Conservation (phyloP, 2,329 filamentous ascomycete genomes). For the Aschersonia sp. region DNA sequence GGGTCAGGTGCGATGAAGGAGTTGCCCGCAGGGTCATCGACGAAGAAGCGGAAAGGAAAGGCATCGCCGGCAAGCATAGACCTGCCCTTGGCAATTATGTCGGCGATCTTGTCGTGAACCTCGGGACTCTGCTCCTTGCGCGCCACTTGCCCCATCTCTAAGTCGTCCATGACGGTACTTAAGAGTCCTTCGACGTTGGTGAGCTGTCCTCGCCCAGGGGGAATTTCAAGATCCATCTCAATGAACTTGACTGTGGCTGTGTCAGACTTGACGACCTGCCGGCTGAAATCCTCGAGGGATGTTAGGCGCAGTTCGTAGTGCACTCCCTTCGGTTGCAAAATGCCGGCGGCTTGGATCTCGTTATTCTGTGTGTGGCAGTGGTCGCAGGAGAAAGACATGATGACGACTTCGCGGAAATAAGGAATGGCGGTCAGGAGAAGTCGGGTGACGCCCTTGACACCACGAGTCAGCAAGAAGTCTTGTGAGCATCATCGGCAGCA, state of each 20-base stretch:
- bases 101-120: conserved; percentile 61
- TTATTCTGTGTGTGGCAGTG: conserved; percentile 84
- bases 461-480: background rate
- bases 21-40: conserved; percentile 90
- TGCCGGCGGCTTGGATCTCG: conserved; percentile 82
- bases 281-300: conserved; percentile 55
- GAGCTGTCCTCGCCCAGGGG: conserved; percentile 76
- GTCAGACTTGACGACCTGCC: conserved; percentile 88
- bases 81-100: conserved; percentile 57
- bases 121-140: conserved; percentile 68
- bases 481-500: too few relatives aligned
- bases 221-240: conserved; percentile 86
- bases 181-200: conserved; percentile 89
- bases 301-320: conserved; percentile 76
- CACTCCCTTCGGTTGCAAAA: conserved; percentile 77
- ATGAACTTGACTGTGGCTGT: conserved; percentile 74
- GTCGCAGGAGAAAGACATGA: conserved; percentile 92
- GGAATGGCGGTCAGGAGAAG: conserved; percentile 86
- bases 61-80: conserved; percentile 63
- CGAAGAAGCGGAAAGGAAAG: conserved; percentile 76
- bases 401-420: conserved; percentile 92
- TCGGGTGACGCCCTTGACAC: conserved; percentile 58
- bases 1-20: conserved; percentile 88
- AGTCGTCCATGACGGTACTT: conserved; percentile 60
- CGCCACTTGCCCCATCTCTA: conserved; percentile 68